Base-by-base conservation (phyloP, 2,329 filamentous ascomycete genomes). In the Fusarium luffae region DNA sequence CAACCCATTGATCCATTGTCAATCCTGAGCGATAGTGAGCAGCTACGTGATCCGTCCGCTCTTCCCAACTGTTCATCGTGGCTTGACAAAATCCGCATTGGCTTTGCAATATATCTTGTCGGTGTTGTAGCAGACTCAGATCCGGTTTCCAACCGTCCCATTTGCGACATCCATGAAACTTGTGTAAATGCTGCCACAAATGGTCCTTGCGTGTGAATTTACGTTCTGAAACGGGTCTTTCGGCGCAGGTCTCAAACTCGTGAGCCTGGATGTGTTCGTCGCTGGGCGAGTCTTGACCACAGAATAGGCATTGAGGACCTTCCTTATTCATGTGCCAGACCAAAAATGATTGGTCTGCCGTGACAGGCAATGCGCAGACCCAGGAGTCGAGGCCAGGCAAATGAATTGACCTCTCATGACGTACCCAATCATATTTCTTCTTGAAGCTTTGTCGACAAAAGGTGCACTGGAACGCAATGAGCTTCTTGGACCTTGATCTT, bases 331-430 rank as follows among this genome's bases (percentile, higher is more conserved):
- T 81, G 6, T 85, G 82, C 66, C 87, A 83, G 4, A 86, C 81
- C 1, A 85, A 80, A 2, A 83, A 76, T 0, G 86, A 73, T 55
- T 80, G 75, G n/a, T 74, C 72, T 3, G 71, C 59, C 1, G 75
- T 69, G 5, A 79, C 61, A 6, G 80, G 79, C 2, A 79, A 80
- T 0, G 82, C 82, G 68, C 88, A 90, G 7, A 88, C 82, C 83
- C 83, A 87, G 0, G 76, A 77, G 40, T 79, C 76, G 7, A 79
- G 77, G 1, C 78, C 77, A 7, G 84, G 77, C 3, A 85, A 73
- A 66, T 87, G 84, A 5, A 86, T 77, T 3, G 84, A 84, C 42
- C 85, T 80, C 62, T 86, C 85, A 66, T 87, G 85, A 2, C 85
- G 78, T 14, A 78, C 74, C 79, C 79, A 81, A 55, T 83, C 81